Evolutionary conservation across 2,329 filamentous ascomycete species (phyloP).

Genomic region (Colletotrichum tofieldiae): DNA sequence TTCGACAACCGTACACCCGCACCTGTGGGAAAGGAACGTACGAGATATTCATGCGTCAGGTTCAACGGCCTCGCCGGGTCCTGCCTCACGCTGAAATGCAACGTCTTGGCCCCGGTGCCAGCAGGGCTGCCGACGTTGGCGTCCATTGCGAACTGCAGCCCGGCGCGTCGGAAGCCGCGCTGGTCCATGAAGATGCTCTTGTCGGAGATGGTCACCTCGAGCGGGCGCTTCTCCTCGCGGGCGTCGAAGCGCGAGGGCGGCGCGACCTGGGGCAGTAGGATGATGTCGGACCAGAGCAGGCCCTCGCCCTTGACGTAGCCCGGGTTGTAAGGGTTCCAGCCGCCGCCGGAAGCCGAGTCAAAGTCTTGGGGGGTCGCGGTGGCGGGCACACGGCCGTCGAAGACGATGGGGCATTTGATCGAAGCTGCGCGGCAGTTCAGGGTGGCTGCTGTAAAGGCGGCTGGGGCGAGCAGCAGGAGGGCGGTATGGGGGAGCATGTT

Average conservation of each 20-base stretch:
- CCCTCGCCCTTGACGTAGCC: slow-evolving; percentile 55
- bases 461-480: slow-evolving; percentile 14
- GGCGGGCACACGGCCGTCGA: slow-evolving; percentile 55
- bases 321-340: slow-evolving; percentile 53
- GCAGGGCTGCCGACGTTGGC: slow-evolving; percentile 57
- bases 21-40: slow-evolving; percentile 14
- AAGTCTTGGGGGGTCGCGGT: slow-evolving; percentile 49
- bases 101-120: slow-evolving; percentile 52
- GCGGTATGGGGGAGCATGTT: background rate
- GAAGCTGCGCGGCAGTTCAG: slow-evolving; percentile 5
- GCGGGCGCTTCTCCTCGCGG: slow-evolving; percentile 50
- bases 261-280: slow-evolving; percentile 50
- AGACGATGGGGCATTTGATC: slow-evolving; percentile 54
- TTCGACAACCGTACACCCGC: background rate
- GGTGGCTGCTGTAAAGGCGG: slow-evolving; percentile 1
- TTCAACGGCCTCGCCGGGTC: slow-evolving; percentile 53
- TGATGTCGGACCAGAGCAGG: slow-evolving; percentile 55
- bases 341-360: slow-evolving; percentile 48
- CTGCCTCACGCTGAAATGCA: slow-evolving; percentile 55
- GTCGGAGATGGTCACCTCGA: slow-evolving; percentile 63
- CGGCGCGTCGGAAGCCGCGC: slow-evolving; percentile 62
- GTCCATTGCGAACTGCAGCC: slow-evolving; percentile 60
- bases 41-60: slow-evolving; percentile 56
- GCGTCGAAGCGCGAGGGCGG: slow-evolving; percentile 56
- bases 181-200: slow-evolving; percentile 62